phyloP scores from a whole-genome alignment of 148 eudicot genomes.

The Cornus florida region DNA sequence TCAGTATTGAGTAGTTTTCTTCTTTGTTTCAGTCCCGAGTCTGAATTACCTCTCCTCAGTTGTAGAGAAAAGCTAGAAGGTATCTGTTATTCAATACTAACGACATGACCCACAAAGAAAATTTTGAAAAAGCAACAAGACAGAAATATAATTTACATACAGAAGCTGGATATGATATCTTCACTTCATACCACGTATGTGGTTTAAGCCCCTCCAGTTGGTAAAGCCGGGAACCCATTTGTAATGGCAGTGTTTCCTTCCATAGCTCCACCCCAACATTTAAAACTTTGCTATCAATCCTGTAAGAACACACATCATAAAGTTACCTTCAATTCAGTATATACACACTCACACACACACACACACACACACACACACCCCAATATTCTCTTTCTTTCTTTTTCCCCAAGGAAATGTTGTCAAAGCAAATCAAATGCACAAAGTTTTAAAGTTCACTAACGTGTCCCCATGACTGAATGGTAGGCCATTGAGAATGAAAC shows the following conservation, averaged over 20 bases:
- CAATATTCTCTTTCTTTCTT: too few species aligned
- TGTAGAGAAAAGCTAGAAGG: constrained; percentile 74
- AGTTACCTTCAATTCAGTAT: too few species aligned
- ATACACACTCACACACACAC: too few species aligned
- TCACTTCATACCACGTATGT: constrained; percentile 84
- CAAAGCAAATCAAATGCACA: too few species aligned
- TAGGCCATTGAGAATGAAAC: too few species aligned
- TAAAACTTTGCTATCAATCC: constrained; percentile 43
- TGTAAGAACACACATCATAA: constrained; percentile 7
- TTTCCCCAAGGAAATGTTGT: too few species aligned
- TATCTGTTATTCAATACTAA: constrained; percentile 42
- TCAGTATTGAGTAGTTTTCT: constrained; percentile 84
- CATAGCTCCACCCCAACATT: constrained; percentile 70
- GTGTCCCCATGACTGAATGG: too few species aligned
- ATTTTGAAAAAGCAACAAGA: constrained; percentile 9
- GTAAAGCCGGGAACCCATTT: constrained; percentile 64
- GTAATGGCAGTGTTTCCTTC: constrained; percentile 69
- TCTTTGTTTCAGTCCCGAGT: constrained; percentile 40
- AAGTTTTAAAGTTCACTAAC: too few species aligned
- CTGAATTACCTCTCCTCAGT: constrained; percentile 50
- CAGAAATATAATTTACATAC: constrained; percentile 44
- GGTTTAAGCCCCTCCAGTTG: constrained; percentile 66
- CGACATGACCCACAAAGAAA: constrained; percentile 7
- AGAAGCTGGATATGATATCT: constrained; percentile 98
- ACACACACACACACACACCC: too few species aligned